Evolutionary conservation across 495 filamentous ascomycete genomes (phyloP).

Genomic region (Penicillium odoratum): DNA sequence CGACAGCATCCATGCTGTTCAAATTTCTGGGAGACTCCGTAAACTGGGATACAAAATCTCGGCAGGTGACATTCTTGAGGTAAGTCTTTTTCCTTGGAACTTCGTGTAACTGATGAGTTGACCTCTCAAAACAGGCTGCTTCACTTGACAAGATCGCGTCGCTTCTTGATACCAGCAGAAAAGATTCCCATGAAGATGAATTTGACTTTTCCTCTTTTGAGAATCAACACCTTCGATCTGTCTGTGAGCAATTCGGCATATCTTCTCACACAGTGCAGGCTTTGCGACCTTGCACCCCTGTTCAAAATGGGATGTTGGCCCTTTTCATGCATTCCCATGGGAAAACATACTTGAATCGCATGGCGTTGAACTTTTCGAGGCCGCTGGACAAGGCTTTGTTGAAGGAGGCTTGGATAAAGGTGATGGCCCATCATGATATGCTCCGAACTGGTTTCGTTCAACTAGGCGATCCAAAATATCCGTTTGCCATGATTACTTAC

Average conservation of each 20-base stretch:
- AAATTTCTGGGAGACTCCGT: conserved; percentile 65
- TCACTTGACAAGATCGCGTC: conserved; percentile 28
- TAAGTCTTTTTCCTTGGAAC: conserved; percentile 39
- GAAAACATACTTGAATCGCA: conserved; percentile 79
- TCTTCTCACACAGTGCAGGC: conserved; percentile 21
- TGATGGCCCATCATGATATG: conserved; percentile 62
- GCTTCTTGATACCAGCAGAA: conserved; percentile 18
- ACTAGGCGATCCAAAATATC: conserved; percentile 41
- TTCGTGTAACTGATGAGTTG: conserved; percentile 58
- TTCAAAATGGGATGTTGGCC: conserved; percentile 81
- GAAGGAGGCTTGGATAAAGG: conserved; percentile 55
- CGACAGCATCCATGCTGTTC: conserved; percentile 51
- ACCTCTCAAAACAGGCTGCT: conserved; percentile 48
- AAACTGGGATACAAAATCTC: conserved; percentile 54
- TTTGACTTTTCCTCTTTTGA: conserved; percentile 45
- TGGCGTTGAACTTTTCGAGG: conserved; percentile 56
- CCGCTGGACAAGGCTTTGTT: conserved; percentile 53
- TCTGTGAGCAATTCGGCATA: conserved; percentile 22
- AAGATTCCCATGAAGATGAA: conserved; percentile 12
- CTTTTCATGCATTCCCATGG: conserved; percentile 65
- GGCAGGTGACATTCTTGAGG: conserved; percentile 68
- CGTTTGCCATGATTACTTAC: conserved; percentile 70
- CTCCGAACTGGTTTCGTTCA: conserved; percentile 70
- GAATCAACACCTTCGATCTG: conserved; percentile 56
- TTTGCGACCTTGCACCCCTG: conserved; percentile 54